Percentiles rank a stretch among this genome's conserved stretches.
phyloP scores from a whole-genome alignment of 768 basidiomycete genomes.

The Mycena metata region DNA sequence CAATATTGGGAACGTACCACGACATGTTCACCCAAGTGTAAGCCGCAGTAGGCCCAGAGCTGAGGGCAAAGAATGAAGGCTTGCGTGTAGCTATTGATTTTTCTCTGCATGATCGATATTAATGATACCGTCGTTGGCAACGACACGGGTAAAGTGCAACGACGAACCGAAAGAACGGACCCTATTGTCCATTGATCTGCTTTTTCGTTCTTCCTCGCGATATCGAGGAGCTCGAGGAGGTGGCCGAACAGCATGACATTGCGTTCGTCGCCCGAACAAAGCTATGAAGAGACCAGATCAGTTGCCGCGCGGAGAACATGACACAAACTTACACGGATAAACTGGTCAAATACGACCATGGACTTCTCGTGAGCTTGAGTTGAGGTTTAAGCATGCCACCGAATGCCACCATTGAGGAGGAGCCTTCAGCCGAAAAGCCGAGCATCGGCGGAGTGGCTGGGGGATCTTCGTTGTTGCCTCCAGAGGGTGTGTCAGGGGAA shows the following conservation, averaged over 20 bases:
- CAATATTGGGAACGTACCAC: neutral
- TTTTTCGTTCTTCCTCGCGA: neutral
- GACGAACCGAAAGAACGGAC: neutral
- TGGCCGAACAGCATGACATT: neutral
- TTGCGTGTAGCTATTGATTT: neutral
- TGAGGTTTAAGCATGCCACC: neutral
- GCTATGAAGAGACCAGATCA: neutral
- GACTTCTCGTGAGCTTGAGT: neutral
- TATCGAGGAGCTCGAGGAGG: neutral
- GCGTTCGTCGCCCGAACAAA: neutral
- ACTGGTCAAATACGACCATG: constrained; percentile 3
- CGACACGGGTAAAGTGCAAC: neutral
- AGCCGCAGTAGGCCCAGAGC: neutral
- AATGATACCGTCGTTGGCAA: neutral
- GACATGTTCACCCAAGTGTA: neutral
- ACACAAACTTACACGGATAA: neutral
- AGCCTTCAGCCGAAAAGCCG: neutral
- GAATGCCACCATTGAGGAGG: neutral
- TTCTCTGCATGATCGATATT: neutral
- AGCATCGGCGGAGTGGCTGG: neutral
- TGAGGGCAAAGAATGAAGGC: neutral
- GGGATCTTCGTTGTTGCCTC: no score
- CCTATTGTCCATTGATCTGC: neutral
- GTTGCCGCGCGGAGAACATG: neutral
- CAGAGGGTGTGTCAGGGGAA: no score